A percentile compares a stretch with the other conserved stretches of the same genome.
These are phyloP conservation scores for Sporothrix protearum DNA, from an alignment of 2,329 filamentous ascomycete species.

Conservation along the genomic window DNA sequence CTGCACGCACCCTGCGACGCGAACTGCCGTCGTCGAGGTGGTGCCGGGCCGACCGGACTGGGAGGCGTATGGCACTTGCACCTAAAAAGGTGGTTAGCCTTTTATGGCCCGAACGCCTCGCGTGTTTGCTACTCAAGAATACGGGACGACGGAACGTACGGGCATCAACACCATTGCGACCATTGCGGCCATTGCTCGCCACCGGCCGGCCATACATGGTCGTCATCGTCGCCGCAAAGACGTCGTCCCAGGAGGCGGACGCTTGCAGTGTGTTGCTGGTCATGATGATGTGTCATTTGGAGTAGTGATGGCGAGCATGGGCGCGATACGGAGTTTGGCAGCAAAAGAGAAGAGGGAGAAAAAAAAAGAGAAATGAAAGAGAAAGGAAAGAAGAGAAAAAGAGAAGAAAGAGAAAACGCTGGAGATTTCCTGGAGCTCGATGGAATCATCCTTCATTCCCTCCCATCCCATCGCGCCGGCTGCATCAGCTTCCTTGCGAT, in stretches of 20 bases:
- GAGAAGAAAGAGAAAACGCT: neutral
- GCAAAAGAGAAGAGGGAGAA: neutral
- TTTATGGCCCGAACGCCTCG: too few species aligned
- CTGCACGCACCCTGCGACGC: neutral
- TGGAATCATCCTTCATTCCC: too few species aligned
- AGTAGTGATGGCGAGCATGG: neutral
- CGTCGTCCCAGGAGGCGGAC: slow-evolving; percentile 17
- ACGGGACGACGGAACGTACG: neutral
- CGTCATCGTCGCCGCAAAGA: slow-evolving; percentile 16
- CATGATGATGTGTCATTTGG: neutral
- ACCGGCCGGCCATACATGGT: slow-evolving; percentile 16
- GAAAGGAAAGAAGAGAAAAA: neutral
- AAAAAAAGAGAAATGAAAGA: too few species aligned
- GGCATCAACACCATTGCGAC: too few species aligned
- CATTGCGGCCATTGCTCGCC: neutral
- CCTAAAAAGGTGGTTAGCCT: neutral
- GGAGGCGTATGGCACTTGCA: neutral
- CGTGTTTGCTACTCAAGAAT: too few species aligned
- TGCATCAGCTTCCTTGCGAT: too few species aligned
- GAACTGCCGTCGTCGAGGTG: neutral
- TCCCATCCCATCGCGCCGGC: too few species aligned
- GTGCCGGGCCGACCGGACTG: neutral
- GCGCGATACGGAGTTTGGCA: neutral
- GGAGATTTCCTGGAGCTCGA: neutral
- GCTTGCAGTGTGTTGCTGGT: neutral